Conservation (phyloP, 305 asterid species). For the Fraxinus latifolia region DNA sequence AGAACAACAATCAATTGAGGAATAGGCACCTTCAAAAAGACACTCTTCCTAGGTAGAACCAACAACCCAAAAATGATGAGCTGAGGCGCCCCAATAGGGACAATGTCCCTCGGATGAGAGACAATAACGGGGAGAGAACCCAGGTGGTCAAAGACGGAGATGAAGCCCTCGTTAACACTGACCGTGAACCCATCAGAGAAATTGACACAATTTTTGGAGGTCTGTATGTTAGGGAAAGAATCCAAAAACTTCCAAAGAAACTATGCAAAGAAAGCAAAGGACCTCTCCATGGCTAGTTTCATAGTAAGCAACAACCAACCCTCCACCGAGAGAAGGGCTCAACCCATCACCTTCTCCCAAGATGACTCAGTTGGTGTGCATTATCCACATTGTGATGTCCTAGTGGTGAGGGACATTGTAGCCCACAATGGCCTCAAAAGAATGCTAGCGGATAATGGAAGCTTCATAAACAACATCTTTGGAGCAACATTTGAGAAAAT, state of each 20-base stretch:
- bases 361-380: not conserved
- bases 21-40: not conserved
- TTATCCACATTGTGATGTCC: not conserved
- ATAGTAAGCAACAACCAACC: not conserved
- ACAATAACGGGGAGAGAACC: not conserved
- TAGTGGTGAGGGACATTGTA: not conserved
- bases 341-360: not conserved
- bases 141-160: not conserved
- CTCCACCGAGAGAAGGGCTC: not conserved
- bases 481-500: not conserved
- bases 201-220: not conserved
- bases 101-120: not conserved
- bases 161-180: not conserved
- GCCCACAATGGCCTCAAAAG: not conserved
- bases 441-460: not conserved
- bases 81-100: not conserved
- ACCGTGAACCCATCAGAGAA: not conserved
- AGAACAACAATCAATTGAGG: not conserved
- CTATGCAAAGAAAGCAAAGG: not conserved
- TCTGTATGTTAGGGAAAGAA: not conserved
- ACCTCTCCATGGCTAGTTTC: not conserved
- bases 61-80: not conserved
- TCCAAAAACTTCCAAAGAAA: not conserved
- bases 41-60: not conserved
- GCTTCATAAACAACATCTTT: not conserved